A percentile compares a stretch with the other conserved stretches of the same genome.
Evolutionary conservation across 768 basidiomycete species (phyloP).

Genomic region (Naematelia encephala): DNA sequence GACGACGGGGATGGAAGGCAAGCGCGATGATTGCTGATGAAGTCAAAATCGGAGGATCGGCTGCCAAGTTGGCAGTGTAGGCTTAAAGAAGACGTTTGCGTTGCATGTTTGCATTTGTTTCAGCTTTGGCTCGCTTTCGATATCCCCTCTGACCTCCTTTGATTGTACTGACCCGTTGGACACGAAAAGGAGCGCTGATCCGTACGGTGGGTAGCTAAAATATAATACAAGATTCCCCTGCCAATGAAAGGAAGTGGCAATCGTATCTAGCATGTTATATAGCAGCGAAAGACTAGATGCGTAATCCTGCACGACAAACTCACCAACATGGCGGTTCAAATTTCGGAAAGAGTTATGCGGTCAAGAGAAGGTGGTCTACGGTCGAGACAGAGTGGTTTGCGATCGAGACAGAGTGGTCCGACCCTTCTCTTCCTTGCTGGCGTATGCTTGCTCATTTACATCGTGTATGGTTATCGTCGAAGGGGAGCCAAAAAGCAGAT

Average conservation of each 20-base stretch:
- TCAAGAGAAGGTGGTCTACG: neutral
- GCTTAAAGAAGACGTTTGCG: neutral
- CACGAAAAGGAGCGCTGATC: neutral
- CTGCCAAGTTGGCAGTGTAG: constrained; percentile 23
- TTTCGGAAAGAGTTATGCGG: neutral
- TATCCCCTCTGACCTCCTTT: neutral
- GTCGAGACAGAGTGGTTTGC: too few relatives aligned
- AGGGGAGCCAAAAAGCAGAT: neutral
- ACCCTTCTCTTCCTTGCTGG: neutral
- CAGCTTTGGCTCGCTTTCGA: neutral
- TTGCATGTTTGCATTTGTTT: neutral
- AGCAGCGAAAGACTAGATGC: too few relatives aligned
- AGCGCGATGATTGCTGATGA: constrained; percentile 37
- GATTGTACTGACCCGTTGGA: neutral
- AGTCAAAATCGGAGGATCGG: constrained; percentile 33
- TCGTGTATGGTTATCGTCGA: neutral
- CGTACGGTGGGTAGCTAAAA: neutral
- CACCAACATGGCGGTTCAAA: neutral
- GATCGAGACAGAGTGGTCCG: neutral
- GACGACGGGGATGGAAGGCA: constrained; percentile 12
- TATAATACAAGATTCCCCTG: neutral
- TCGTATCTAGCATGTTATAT: neutral
- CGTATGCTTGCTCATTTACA: neutral
- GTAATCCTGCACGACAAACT: neutral
- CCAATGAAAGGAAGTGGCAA: neutral